Evolutionary conservation across 1,139 yeast genomes (phyloP), one percentile per base, ranked within the genome.

Genomic region (Lodderomyces orthopsilosis): DNA sequence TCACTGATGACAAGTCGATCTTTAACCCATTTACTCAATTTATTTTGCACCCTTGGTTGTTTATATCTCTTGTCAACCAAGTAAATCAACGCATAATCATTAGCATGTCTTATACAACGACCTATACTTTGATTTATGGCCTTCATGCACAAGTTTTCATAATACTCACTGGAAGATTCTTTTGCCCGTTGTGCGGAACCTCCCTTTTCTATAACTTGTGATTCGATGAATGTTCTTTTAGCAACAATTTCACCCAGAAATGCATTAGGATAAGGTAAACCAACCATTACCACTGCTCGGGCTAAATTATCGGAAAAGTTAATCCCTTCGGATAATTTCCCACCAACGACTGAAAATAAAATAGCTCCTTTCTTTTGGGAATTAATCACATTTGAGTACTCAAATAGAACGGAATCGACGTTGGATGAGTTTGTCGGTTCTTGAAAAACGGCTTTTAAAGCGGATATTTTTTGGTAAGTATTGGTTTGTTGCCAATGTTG

Each of bases 51-150:
- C 30, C 74, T 63, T 0, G 59, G 55, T 1, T 58, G 59, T 2
- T 54, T 56, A 53, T 79, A 93, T 44, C 98, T 68, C 34, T 64
- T 62, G 58, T 93, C 98, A 9, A 91, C 57, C 35, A 91, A 66
- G 52, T 78, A 80, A 10, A 93, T 85, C 13, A 79, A 74, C 0
- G 98, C 83, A 56, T 86, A 90, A 61, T 93, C 98, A 38, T 77
- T 74, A 22, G 75, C 75, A 61, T 91, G 96, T 46, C 98, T 70
- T 33, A 91, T 91, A 17, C 97, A 89, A 54, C 98, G 75, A 1
- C 98, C 98, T 15, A 93, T 84, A 63, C 95, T 83, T 63, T 91
- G 98, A 58, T 91, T 91, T 2, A 91, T 89, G 0, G 96, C 86
- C 46, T 93, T 77, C 95, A 93, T 86, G 59, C 97, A 90, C 8